A percentile compares a stretch with the other conserved stretches of the same genome.
Evolutionary conservation across 441 rosid genomes (phyloP).

Genomic region (Jatropha multifida): DNA sequence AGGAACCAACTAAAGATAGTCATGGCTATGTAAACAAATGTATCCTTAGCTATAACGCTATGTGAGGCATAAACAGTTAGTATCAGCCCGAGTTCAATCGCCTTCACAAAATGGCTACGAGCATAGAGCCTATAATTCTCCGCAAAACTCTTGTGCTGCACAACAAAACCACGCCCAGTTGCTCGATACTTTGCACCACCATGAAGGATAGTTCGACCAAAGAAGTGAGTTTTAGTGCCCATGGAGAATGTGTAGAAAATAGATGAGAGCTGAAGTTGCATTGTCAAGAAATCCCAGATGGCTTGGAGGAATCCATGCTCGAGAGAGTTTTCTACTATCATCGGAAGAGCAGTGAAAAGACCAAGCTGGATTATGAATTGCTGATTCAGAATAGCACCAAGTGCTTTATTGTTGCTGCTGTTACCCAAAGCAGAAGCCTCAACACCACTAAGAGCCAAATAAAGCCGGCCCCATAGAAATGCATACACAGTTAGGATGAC

Average conservation of each 20-base stretch:
- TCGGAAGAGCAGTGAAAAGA: constrained; percentile 85
- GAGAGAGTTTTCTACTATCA: constrained; percentile 87
- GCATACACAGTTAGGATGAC: constrained; percentile 71
- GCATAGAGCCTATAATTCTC: constrained; percentile 86
- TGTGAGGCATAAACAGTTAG: constrained; percentile 75
- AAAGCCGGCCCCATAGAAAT: constrained; percentile 85
- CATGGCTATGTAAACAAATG: constrained; percentile 80
- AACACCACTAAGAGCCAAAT: constrained; percentile 82
- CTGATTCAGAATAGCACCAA: constrained; percentile 76
- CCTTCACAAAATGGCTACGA: constrained; percentile 88
- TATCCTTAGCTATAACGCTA: constrained; percentile 59
- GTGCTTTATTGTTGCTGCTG: constrained; percentile 57
- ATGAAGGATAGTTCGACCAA: constrained; percentile 90
- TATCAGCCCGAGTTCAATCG: constrained; percentile 86
- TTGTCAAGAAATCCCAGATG: constrained; percentile 81
- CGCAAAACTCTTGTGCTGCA: constrained; percentile 82
- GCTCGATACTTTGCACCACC: constrained; percentile 95
- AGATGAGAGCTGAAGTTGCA: constrained; percentile 89
- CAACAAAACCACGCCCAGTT: constrained; percentile 95
- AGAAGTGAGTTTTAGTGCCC: constrained; percentile 93
- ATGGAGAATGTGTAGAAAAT: constrained; percentile 91
- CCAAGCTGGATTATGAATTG: constrained; percentile 91
- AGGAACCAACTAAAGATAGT: constrained; percentile 88
- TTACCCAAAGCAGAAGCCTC: constrained; percentile 53
- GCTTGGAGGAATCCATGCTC: constrained; percentile 90